These are phyloP conservation scores for Lentinula lateritia DNA, from an alignment of 768 basidiomycete genomes.

Conservation along the genomic window DNA sequence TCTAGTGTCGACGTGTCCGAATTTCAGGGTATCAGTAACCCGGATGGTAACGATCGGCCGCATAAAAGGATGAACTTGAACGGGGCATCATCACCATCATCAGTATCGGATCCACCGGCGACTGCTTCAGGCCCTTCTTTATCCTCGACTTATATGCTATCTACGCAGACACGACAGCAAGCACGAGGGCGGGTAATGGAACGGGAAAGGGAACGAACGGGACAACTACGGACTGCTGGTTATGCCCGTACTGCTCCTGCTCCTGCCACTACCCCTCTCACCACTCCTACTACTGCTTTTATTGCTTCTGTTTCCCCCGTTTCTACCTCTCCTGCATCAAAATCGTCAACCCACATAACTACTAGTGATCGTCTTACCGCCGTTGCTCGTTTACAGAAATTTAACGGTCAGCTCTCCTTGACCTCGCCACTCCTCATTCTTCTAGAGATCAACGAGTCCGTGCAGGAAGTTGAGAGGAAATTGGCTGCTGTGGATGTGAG, in stretches of 20 bases:
- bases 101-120: too few relatives aligned
- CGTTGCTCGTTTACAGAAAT: not conserved
- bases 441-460: not conserved
- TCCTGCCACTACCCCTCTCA: not conserved
- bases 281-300: too few relatives aligned
- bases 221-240: too few relatives aligned
- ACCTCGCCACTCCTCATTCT: not conserved
- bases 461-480: not conserved
- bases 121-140: too few relatives aligned
- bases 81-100: too few relatives aligned
- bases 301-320: not conserved
- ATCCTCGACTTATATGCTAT: too few relatives aligned
- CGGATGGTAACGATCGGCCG: not conserved
- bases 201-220: not conserved
- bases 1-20: too few relatives aligned
- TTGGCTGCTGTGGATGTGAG: not conserved
- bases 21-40: too few relatives aligned
- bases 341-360: not conserved
- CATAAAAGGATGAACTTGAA: not conserved
- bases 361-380: not conserved
- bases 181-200: too few relatives aligned
- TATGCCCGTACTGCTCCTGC: not conserved
- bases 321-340: not conserved
- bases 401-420: not conserved
- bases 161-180: too few relatives aligned